Base-by-base conservation (phyloP, 1,284 basidiomycete genomes). In the Heterobasidion annosum region DNA sequence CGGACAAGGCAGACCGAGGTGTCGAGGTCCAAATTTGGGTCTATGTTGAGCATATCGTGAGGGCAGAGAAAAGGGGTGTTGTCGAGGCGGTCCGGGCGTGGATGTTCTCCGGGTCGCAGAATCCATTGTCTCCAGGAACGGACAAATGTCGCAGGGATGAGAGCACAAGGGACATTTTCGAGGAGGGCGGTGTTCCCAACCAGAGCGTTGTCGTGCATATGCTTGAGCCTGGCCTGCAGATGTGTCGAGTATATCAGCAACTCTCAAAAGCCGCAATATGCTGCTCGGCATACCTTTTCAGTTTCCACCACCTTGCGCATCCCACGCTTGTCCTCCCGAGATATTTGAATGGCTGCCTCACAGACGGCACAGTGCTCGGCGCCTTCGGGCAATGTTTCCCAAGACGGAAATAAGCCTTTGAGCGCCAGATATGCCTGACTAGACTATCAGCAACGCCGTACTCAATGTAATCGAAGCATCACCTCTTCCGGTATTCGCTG, bases 121-220 rank as follows among this genome's bases (percentile, higher is more conserved):
- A 85, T 64, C 88, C 88, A 91, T 58, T 77, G 74, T 58, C 75
- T 75, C 88, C 88, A 91, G 43, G 69, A 64, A 43, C 75, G 79
- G 50, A 86, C 68, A 61, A 91, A 91, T 5, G 71, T 68, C 15
- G 76, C 69, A 15, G 85, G 77, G 45, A 89, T 66, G 40, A 88
- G 69, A 7, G 82, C 83, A 59, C 75, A 84, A 8, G 75, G 69
- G 19, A 73, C 69, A 52, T 75, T 70, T 52, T 78, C 74, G 15
- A 76, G 69, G 34, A 73, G 67, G 8, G 68, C 63, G 42, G 68
- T 71, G 59, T 75, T 70, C 55, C 73, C 76, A 60, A 71, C 70
- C 55, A 77, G 64, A 57, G 77, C 73, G 61, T 77, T 72, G 61
- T 83, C 80, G 58, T 79, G 72, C 73, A 87, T 78, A 59, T 78